Evolutionary conservation across 2,329 filamentous ascomycete genomes (phyloP).

Genomic region (Zopfia rhizophila): DNA sequence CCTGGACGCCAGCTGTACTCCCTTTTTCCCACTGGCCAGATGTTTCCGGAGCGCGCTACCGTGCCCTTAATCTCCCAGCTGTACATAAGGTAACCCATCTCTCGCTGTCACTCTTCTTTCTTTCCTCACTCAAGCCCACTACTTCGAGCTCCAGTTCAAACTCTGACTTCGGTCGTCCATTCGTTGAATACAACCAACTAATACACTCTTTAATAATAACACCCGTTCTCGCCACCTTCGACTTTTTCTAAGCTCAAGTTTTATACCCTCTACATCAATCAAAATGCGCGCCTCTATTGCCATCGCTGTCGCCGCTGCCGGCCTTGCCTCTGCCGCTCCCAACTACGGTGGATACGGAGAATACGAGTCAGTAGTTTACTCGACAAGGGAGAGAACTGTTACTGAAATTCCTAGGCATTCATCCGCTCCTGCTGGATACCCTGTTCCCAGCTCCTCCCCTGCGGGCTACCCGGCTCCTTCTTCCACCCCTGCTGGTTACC

Average conservation of each 20-base stretch:
- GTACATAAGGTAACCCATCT: slow-evolving; percentile 45
- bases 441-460: slow-evolving; percentile 5
- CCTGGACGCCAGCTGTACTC: slow-evolving; percentile 39
- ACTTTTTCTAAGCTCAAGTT: slow-evolving; percentile 36
- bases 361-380: slow-evolving; percentile 29
- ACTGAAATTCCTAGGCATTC: slow-evolving; percentile 3
- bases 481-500: slow-evolving; percentile 26
- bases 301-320: slow-evolving; percentile 43
- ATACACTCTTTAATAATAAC: slow-evolving; percentile 52
- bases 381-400: slow-evolving; percentile 2
- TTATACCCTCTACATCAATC: slow-evolving; percentile 43
- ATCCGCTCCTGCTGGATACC: slow-evolving; percentile 8
- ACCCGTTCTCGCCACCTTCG: slow-evolving; percentile 29
- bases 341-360: slow-evolving; percentile 32
- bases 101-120: slow-evolving; percentile 27
- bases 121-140: slow-evolving; percentile 44
- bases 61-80: slow-evolving; percentile 49
- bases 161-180: slow-evolving; percentile 55
- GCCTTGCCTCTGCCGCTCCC: slow-evolving; percentile 44
- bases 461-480: slow-evolving; percentile 17
- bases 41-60: slow-evolving; percentile 47
- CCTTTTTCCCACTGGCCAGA: slow-evolving; percentile 45
- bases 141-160: slow-evolving; percentile 48
- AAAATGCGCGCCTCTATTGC: slow-evolving; percentile 53
- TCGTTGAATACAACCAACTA: slow-evolving; percentile 51